Conservation (phyloP, 2,329 filamentous ascomycete species). For the Alternaria sp. region DNA sequence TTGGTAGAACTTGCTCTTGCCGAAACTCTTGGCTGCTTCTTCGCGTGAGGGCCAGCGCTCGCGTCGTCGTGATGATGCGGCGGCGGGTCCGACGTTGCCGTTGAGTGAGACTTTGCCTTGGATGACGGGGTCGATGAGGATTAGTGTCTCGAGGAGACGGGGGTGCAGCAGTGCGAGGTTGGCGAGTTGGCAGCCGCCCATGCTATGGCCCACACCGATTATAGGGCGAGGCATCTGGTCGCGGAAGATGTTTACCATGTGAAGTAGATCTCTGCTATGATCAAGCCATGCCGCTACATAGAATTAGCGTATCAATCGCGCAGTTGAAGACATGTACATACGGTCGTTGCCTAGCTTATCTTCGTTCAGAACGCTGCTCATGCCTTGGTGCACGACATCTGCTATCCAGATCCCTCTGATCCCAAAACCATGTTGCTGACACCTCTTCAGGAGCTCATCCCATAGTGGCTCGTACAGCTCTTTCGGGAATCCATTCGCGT, state of each 20-base stretch:
- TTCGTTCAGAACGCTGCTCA: constrained; percentile 80
- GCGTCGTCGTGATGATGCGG: constrained; percentile 72
- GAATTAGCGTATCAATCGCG: not conserved
- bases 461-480: constrained; percentile 93
- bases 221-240: constrained; percentile 80
- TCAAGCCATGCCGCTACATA: constrained; percentile 80
- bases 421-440: constrained; percentile 66
- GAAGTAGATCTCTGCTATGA: constrained; percentile 80
- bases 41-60: constrained; percentile 81
- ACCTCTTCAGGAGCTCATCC: constrained; percentile 74
- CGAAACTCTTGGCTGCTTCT: constrained; percentile 71
- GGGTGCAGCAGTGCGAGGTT: constrained; percentile 80
- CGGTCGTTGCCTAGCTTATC: constrained; percentile 80
- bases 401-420: constrained; percentile 89
- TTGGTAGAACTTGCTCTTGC: constrained; percentile 75
- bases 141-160: constrained; percentile 74
- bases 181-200: constrained; percentile 77
- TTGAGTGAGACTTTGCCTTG: constrained; percentile 55
- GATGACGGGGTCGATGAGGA: constrained; percentile 87
- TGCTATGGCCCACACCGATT: constrained; percentile 86
- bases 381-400: constrained; percentile 85
- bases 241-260: constrained; percentile 85
- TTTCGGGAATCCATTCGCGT: constrained; percentile 95
- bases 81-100: constrained; percentile 55
- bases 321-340: constrained; percentile 53